These are phyloP conservation scores for Yamadazyma diospyri DNA, from an alignment of 1,139 yeast species.

Conservation along the genomic window DNA sequence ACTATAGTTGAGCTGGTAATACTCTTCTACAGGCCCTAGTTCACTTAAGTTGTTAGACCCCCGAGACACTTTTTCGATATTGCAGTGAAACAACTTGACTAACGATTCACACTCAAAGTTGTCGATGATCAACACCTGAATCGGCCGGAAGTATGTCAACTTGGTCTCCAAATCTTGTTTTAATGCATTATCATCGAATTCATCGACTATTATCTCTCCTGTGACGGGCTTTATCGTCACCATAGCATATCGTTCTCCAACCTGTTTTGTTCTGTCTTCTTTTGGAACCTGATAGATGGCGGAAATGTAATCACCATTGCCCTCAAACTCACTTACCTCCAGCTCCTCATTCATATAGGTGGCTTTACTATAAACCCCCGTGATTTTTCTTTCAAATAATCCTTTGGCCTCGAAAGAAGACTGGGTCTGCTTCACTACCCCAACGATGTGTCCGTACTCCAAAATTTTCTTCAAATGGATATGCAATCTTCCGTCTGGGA, in stretches of 20 bases:
- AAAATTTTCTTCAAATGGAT: constrained; percentile 69
- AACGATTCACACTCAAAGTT: constrained; percentile 16
- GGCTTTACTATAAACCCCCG: constrained; percentile 77
- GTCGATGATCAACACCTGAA: constrained; percentile 58
- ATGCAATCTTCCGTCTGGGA: constrained; percentile 74
- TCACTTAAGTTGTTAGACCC: neutral
- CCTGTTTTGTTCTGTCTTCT: neutral
- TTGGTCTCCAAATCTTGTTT: constrained; percentile 70
- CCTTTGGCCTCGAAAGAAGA: constrained; percentile 35
- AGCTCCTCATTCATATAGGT: constrained; percentile 71
- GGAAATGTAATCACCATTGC: constrained; percentile 24
- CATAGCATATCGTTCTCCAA: constrained; percentile 28
- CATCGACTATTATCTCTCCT: constrained; percentile 74
- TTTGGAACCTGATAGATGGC: constrained; percentile 27
- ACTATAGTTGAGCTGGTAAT: constrained; percentile 23
- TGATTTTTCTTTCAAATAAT: constrained; percentile 63
- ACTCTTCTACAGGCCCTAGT: constrained; percentile 19
- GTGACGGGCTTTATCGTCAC: constrained; percentile 75
- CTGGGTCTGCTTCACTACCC: constrained; percentile 83
- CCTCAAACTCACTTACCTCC: constrained; percentile 17
- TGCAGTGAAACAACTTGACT: constrained; percentile 27
- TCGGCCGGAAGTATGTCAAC: constrained; percentile 67
- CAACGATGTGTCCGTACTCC: constrained; percentile 68
- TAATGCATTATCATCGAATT: constrained; percentile 53
- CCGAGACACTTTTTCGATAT: constrained; percentile 14